Evolutionary conservation across 257 asterid species (phyloP), one percentile per base, ranked within the genome.

Genomic region (Solanum lycopersicoides): DNA sequence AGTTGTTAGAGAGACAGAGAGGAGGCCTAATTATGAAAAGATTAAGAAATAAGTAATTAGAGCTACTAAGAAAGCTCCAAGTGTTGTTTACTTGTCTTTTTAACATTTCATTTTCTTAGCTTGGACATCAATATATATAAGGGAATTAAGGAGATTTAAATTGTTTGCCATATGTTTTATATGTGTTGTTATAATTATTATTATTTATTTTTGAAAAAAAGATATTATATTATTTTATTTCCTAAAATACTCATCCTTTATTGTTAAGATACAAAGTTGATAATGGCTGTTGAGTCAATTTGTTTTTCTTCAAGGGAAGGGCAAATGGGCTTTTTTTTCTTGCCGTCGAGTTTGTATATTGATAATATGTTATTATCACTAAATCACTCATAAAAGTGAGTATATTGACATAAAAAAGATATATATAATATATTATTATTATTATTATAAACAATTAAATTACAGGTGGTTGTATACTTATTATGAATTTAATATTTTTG

Each of bases 61-160:
- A 79, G 20, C 88, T 90, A 89, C 75, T 89, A 91, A 74, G 83
- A 50, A 84, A 86, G 83, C 56, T 87, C 88, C 93, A 94, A 66
- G 90, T 90, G 92, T 92, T 89, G 41, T 71, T 72, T 86, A n/a
- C 82, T 86, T 86, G 44, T 74, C 83, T 83, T 13, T 20, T 34
- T 21, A 35, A 7, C 8, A 63, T 63, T 63, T 63, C 71, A 41
- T 74, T 84, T 87, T 75, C 90, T 87, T 88, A 79, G 39, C 88
- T 88, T 93, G 28, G 83, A 83, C 88, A 91, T 86, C 87, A 92
- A 82, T 73, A 66, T 89, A 82, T 83, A 66, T 89, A 86, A 76
- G 4, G 84, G 83, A 32, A n/a, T n/a, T n/a, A n/a, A 79, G 87
- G 79, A 86, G 56, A 76, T 30, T 87, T 87, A 86, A 34, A 77